phyloP scores from a whole-genome alignment of 495 filamentous ascomycete genomes.

The Xanthoparmelia taractica region DNA sequence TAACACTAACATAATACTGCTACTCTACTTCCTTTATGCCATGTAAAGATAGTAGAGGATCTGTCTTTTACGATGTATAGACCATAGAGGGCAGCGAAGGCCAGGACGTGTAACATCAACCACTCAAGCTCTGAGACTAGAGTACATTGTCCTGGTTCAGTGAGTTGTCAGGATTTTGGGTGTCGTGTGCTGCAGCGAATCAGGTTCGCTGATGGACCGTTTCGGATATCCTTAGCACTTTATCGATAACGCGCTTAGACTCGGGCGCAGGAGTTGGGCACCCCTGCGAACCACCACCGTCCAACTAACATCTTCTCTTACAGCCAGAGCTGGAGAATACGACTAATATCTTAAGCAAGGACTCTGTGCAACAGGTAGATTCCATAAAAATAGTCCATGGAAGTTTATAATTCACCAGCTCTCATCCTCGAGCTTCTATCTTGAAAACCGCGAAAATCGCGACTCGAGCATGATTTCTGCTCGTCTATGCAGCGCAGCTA shows the following conservation, averaged over 20 bases:
- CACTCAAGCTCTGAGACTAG: no score
- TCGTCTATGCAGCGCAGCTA: constrained; percentile 4
- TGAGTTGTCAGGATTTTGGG: neutral
- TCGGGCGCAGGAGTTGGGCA: neutral
- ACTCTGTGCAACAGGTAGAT: neutral
- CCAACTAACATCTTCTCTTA: neutral
- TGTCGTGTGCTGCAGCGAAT: neutral
- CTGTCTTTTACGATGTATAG: neutral
- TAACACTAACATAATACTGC: neutral
- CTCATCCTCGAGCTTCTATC: neutral
- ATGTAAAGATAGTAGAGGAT: no score
- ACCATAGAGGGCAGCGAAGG: neutral
- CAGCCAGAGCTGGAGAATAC: neutral
- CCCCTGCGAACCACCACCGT: constrained; percentile 14
- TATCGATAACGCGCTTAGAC: constrained; percentile 9
- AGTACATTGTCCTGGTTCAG: no score
- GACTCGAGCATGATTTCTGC: constrained; percentile 4
- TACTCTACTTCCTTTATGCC: neutral
- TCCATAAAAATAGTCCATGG: neutral
- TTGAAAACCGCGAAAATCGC: neutral
- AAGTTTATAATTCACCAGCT: neutral
- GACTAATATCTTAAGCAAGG: neutral
- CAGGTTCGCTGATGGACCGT: neutral
- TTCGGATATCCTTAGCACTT: neutral
- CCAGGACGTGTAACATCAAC: neutral